Evolutionary conservation across 2,329 filamentous ascomycete genomes (phyloP).

Genomic region (Pseudocercospora eumusae): DNA sequence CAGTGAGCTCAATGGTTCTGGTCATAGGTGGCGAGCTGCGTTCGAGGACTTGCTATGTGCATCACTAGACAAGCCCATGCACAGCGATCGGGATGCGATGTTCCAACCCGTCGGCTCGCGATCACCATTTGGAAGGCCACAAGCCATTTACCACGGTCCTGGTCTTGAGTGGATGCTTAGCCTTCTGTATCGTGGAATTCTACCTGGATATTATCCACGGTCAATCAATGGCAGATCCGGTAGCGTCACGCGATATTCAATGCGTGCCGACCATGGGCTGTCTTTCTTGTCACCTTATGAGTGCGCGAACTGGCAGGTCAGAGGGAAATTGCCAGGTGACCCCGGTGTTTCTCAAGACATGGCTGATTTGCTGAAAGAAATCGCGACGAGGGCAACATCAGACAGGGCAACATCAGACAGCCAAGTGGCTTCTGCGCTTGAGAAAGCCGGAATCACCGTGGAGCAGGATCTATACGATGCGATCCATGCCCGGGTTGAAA

Average conservation of each 20-base stretch:
- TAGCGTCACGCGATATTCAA: not conserved
- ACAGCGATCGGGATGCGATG: slow-evolving; percentile 17
- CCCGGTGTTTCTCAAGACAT: slow-evolving; percentile 12
- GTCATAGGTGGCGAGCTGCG: slow-evolving; percentile 56
- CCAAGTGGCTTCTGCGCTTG: not conserved
- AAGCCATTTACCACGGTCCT: slow-evolving; percentile 34
- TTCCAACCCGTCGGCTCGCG: slow-evolving; percentile 22
- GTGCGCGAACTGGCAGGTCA: not conserved
- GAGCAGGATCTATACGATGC: slow-evolving; percentile 58
- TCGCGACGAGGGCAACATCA: slow-evolving; percentile 24
- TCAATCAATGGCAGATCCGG: not conserved
- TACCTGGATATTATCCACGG: slow-evolving; percentile 38
- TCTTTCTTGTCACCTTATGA: not conserved
- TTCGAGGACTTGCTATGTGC: slow-evolving; percentile 61
- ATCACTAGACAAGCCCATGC: slow-evolving; percentile 40
- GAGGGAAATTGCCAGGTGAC: not conserved
- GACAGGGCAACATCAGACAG: slow-evolving; percentile 13
- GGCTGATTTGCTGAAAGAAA: slow-evolving; percentile 22
- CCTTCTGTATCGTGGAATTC: slow-evolving; percentile 39
- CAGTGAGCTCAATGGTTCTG: slow-evolving; percentile 37
- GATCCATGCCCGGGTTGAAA: slow-evolving; percentile 1
- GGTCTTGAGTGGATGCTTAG: slow-evolving; percentile 43
- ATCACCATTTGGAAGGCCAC: slow-evolving; percentile 19
- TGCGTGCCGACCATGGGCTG: not conserved
- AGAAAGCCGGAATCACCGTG: slow-evolving; percentile 35